Conservation (phyloP, 2,329 filamentous ascomycete genomes). For the Alternaria sp. region DNA sequence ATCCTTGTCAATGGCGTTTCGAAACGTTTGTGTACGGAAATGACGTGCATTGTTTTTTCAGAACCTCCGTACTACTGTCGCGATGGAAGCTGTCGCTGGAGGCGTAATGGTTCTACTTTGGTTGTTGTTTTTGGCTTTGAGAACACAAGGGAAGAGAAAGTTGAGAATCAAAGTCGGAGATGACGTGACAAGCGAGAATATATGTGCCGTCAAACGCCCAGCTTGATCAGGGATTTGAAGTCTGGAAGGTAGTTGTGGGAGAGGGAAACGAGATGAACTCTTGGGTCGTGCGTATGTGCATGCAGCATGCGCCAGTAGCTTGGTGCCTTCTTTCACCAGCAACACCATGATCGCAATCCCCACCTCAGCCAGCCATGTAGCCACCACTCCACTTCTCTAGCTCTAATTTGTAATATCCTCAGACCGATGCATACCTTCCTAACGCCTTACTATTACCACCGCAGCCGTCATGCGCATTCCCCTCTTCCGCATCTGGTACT, state of each 20-base stretch:
- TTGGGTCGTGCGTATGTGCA: constrained; percentile 30
- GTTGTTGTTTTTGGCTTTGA: neutral
- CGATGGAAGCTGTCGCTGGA: neutral
- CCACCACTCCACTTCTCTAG: constrained; percentile 20
- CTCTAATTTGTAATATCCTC: constrained; percentile 39
- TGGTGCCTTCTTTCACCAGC: constrained; percentile 26
- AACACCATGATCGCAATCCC: constrained; percentile 22
- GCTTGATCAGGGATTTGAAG: constrained; percentile 2
- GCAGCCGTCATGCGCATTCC: constrained; percentile 57
- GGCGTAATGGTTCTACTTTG: neutral
- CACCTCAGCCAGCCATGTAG: constrained; percentile 31
- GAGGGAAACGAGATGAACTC: constrained; percentile 17
- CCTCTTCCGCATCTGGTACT: constrained; percentile 82
- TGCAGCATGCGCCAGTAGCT: constrained; percentile 32
- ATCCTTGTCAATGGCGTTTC: neutral
- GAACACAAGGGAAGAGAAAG: neutral
- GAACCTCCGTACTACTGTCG: neutral
- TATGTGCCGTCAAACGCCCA: neutral
- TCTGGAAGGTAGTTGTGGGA: neutral
- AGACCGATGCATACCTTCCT: constrained; percentile 33
- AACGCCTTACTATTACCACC: constrained; percentile 9
- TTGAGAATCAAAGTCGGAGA: neutral
- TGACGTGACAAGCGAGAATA: neutral
- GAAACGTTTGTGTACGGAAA: constrained; percentile 3
- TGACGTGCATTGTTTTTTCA: neutral